Evolutionary conservation across 176 grass and related monocot genomes (phyloP).

Genomic region (Hsuehochloa calcarea): DNA sequence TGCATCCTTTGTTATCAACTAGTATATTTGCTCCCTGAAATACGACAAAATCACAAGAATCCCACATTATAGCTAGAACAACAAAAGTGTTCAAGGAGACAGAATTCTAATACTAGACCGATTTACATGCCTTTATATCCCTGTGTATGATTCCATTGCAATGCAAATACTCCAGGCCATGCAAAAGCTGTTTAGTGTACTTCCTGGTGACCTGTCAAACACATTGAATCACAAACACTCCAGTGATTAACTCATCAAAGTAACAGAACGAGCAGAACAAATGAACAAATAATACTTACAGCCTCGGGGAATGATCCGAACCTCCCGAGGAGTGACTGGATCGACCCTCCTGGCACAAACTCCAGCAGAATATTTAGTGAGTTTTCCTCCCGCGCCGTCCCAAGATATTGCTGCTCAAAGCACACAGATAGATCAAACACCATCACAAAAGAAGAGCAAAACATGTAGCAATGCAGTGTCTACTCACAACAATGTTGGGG

Average conservation of each 20-base stretch:
- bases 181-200: conserved; percentile 84
- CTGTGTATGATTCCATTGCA: conserved; percentile 90
- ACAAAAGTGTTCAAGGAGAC: neutral
- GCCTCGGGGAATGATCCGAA: conserved; percentile 92
- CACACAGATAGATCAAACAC: neutral
- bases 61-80: neutral
- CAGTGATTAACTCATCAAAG: neutral
- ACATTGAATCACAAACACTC: neutral
- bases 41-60: conserved; percentile 1
- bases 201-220: conserved; percentile 78
- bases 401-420: conserved; percentile 76
- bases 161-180: conserved; percentile 88
- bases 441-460: neutral
- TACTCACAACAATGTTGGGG: conserved; percentile 88
- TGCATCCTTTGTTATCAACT: conserved; percentile 94
- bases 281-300: conserved; percentile 43
- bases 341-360: conserved; percentile 93
- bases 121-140: conserved; percentile 77
- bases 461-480: neutral
- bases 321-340: conserved; percentile 77
- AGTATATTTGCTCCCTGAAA: conserved; percentile 93
- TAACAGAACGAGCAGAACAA: neutral
- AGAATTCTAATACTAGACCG: neutral
- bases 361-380: conserved; percentile 89
- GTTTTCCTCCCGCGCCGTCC: conserved; percentile 71